Evolutionary conservation across 257 asterid species (phyloP), one percentile per base, ranked within the genome.

Genomic region (Scutellaria galericulata): DNA sequence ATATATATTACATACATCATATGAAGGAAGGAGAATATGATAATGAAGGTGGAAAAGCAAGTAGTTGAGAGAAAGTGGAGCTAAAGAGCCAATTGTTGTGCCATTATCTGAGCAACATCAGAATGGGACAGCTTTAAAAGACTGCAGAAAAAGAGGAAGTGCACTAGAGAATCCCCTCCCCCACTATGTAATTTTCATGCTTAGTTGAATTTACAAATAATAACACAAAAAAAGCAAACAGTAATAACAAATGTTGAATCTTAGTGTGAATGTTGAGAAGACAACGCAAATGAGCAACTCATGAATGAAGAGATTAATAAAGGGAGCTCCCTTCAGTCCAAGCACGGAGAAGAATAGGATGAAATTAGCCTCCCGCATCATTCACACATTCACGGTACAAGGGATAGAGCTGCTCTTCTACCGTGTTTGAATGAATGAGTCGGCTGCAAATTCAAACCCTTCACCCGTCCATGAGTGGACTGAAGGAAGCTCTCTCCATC

Each of bases 281-380:
- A 24, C 27, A 24, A 2, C 1, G 27, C 27, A 24, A 24, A 24
- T 24, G 1, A 24, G 27, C 27, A 24, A 1, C 27, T 24, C 27
- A 24, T 18, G 18, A 73, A 24, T 50, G 58, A 14, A 52, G 61
- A 70, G 60, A 70, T 9, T 20, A 64, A 57, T 27, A 71, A 70
- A 64, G 96, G 96, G 96, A 90, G 96, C 96, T 90, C 96, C 96
- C 96, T 90, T 90, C 96, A 90, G 96, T 90, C 96, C 96, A 88
- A 86, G 83, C 87, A 82, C 20, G 75, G 93, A 83, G 71, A 84
- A 81, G 86, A 78, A 73, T 73, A 77, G 84, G 88, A 8, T 74
- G 92, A 84, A 88, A 87, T 83, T 85, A 46, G 78, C 66, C 88
- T 86, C 91, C 92, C 89, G 96, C 85, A 79, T 88, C 96, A 90